These are phyloP conservation scores for Fusarium xylarioides DNA, from an alignment of 2,329 filamentous ascomycete species.

Conservation along the genomic window DNA sequence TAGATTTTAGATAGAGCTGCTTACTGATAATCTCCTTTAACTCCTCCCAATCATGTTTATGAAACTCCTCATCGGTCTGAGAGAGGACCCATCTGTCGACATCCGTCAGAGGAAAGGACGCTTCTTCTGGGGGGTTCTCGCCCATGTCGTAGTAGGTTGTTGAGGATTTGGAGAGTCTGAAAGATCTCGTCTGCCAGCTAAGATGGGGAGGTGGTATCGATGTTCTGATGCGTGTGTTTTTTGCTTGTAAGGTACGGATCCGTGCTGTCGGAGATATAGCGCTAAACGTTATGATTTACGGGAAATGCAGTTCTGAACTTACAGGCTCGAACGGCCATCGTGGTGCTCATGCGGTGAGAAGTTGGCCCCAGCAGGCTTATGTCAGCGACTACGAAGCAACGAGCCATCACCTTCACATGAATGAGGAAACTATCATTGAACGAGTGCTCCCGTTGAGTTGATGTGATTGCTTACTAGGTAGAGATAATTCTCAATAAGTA, in stretches of 20 bases:
- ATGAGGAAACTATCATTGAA: neutral
- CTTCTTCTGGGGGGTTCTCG: conserved; percentile 50
- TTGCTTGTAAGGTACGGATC: neutral
- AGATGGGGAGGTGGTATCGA: neutral
- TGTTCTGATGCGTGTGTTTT: neutral
- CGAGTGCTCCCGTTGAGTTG: neutral
- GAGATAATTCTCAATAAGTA: neutral
- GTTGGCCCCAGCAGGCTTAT: conserved; percentile 28
- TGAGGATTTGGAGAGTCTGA: neutral
- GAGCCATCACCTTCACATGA: conserved; percentile 5
- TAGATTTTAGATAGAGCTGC: conserved; percentile 33
- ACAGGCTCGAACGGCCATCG: conserved; percentile 3
- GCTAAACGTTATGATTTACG: neutral
- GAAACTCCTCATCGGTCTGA: conserved; percentile 75
- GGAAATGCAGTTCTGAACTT: neutral
- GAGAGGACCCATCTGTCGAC: conserved; percentile 67
- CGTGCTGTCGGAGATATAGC: neutral
- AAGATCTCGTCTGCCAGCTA: neutral
- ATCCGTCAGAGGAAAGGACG: conserved; percentile 68
- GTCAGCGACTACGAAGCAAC: conserved; percentile 19
- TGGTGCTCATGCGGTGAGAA: conserved; percentile 29
- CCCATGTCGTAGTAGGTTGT: conserved; percentile 49
- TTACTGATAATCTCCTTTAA: conserved; percentile 73
- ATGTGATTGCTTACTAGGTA: neutral
- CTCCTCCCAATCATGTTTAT: conserved; percentile 76